phyloP scores from a whole-genome alignment of 2,329 filamentous ascomycete genomes.

The Ceratocystis alfenasii region DNA sequence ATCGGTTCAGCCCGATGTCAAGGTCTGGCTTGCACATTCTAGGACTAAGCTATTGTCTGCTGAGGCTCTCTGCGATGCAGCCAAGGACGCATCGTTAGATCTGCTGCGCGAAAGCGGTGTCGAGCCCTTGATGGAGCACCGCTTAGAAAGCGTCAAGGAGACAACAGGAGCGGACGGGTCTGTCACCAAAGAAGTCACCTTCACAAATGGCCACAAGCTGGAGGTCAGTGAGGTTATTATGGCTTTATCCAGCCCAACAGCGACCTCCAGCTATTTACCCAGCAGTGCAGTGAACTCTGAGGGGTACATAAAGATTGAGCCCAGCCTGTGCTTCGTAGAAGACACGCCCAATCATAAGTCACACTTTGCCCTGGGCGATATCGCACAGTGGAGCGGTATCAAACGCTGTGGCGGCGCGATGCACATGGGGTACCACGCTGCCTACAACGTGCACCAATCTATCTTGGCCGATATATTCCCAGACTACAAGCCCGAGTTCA shows the following conservation, averaged over 20 bases:
- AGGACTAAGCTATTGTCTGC: constrained; percentile 57
- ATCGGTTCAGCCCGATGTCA: constrained; percentile 47
- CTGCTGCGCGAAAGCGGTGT: constrained; percentile 52
- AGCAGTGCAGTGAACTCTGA: constrained; percentile 46
- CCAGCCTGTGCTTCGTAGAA: constrained; percentile 36
- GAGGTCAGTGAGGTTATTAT: constrained; percentile 54
- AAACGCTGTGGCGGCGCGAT: constrained; percentile 69
- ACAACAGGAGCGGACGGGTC: constrained; percentile 36
- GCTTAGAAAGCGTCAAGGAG: constrained; percentile 40
- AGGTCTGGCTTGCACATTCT: constrained; percentile 66
- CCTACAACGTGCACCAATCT: constrained; percentile 54
- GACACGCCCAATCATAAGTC: constrained; percentile 43
- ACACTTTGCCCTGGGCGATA: constrained; percentile 61
- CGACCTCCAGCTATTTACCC: constrained; percentile 54
- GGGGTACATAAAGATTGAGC: constrained; percentile 51
- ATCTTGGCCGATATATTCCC: constrained; percentile 37
- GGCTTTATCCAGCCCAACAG: constrained; percentile 51
- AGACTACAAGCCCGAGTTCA: constrained; percentile 35
- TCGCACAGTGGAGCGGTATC: constrained; percentile 61
- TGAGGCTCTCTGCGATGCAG: constrained; percentile 58
- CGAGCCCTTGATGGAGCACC: constrained; percentile 49
- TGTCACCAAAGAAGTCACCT: constrained; percentile 38
- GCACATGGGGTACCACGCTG: constrained; percentile 56
- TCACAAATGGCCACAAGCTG: constrained; percentile 49
- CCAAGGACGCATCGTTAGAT: constrained; percentile 49